These are phyloP conservation scores for Lactuca sativa DNA, from an alignment of 129 eudicot species.

Conservation along the genomic window DNA sequence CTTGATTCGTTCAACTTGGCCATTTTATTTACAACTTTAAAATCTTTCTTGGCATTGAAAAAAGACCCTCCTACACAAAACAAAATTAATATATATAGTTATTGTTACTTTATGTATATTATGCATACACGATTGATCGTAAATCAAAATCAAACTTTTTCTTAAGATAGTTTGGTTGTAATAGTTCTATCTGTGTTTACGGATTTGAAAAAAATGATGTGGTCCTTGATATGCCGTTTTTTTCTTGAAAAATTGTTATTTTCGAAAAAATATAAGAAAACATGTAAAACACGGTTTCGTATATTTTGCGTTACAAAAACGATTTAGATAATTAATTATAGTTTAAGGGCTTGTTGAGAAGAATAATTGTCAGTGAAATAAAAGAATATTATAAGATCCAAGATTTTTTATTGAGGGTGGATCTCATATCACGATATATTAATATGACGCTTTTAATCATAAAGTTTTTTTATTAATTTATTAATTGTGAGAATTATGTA, in stretches of 20 bases:
- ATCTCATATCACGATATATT: slow-evolving; percentile 11
- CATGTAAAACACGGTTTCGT: not conserved
- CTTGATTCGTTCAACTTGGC: not conserved
- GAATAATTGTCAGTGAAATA: not conserved
- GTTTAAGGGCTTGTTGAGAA: slow-evolving; percentile 9
- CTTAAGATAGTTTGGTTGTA: not conserved
- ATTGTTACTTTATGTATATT: not conserved
- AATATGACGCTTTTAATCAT: slow-evolving; percentile 3
- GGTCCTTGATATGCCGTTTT: not conserved
- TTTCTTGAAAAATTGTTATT: not conserved
- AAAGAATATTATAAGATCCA: slow-evolving; percentile 19
- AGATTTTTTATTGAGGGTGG: not conserved
- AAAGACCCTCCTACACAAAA: not conserved
- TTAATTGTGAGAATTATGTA: too few species aligned
- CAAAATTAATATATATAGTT: not conserved
- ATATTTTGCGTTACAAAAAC: not conserved
- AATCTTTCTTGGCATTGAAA: not conserved
- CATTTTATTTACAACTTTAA: not conserved
- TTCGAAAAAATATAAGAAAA: not conserved
- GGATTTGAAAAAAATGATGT: not conserved
- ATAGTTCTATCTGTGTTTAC: not conserved
- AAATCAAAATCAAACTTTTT: not conserved
- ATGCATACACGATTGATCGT: not conserved
- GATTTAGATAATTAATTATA: not conserved
- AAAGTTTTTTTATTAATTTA: not conserved